These are phyloP conservation scores for Lodderomyces jiufengensis DNA, from an alignment of 1,139 yeast species.

Conservation along the genomic window DNA sequence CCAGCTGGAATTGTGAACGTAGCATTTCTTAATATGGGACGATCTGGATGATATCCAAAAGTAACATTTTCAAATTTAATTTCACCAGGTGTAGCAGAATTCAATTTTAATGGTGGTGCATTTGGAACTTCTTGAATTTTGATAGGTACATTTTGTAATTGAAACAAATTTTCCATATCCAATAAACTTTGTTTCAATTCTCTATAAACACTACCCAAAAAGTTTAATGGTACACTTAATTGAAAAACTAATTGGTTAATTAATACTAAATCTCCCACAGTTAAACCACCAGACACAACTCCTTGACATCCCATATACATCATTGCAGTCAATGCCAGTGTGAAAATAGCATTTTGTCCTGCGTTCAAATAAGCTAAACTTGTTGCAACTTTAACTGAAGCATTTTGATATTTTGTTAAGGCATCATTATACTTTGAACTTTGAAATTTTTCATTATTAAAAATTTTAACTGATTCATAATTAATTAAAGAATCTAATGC, in stretches of 20 bases:
- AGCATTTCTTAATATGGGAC: slow-evolving; percentile 81
- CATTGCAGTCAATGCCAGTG: slow-evolving; percentile 90
- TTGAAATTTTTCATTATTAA: slow-evolving; percentile 83
- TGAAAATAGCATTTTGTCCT: slow-evolving; percentile 90
- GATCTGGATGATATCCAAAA: slow-evolving; percentile 85
- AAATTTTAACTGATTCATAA: slow-evolving; percentile 91
- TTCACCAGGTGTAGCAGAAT: slow-evolving; percentile 54
- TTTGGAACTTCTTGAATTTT: slow-evolving; percentile 54
- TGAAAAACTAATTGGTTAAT: slow-evolving; percentile 96
- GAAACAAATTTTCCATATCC: slow-evolving; percentile 90
- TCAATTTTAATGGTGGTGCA: slow-evolving; percentile 56
- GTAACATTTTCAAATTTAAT: slow-evolving; percentile 87
- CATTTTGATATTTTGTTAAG: slow-evolving; percentile 68
- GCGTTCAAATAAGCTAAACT: slow-evolving; percentile 86
- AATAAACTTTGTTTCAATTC: slow-evolving; percentile 88
- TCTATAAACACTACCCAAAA: slow-evolving; percentile 90
- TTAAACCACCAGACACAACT: slow-evolving; percentile 72
- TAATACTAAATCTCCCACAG: slow-evolving; percentile 95
- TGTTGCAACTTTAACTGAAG: slow-evolving; percentile 86
- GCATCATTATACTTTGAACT: slow-evolving; percentile 79
- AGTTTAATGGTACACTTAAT: slow-evolving; percentile 88
- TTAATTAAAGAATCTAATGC: slow-evolving; percentile 93
- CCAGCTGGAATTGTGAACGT: slow-evolving; percentile 89
- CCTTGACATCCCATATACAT: slow-evolving; percentile 99
- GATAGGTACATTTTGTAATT: slow-evolving; percentile 72